phyloP scores from a whole-genome alignment of 139 green algal genomes.

The Ettlia oleoabundans region DNA sequence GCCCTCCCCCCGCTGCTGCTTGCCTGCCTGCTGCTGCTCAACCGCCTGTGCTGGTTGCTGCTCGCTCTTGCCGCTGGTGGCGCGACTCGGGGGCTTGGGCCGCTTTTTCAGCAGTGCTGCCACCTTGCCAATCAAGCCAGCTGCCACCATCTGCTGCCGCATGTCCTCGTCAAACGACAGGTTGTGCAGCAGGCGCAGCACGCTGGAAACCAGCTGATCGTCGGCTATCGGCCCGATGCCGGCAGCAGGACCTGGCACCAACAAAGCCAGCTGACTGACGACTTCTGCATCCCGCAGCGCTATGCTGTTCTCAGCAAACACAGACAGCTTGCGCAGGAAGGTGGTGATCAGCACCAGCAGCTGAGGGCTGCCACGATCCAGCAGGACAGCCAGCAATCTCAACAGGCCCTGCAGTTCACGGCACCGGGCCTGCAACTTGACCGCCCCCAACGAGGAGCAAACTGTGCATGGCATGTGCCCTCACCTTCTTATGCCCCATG shows the following conservation, averaged over 20 bases:
- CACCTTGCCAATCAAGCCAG: slow-evolving; percentile 75
- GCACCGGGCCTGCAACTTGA: background rate
- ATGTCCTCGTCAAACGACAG: slow-evolving; percentile 81
- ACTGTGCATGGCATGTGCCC: background rate
- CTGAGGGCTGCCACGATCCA: slow-evolving; percentile 80
- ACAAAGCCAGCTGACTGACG: slow-evolving; percentile 43
- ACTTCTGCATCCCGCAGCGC: slow-evolving; percentile 56
- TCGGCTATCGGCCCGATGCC: background rate
- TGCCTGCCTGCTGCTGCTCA: background rate
- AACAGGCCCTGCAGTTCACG: slow-evolving; percentile 67
- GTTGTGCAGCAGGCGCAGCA: slow-evolving; percentile 89
- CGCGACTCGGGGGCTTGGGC: too few species aligned
- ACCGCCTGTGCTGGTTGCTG: background rate
- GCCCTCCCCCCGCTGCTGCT: background rate
- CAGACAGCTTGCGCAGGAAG: slow-evolving; percentile 87
- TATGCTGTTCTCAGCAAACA: slow-evolving; percentile 75
- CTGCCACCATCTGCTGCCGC: slow-evolving; percentile 79
- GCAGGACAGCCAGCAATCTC: slow-evolving; percentile 77
- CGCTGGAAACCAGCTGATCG: slow-evolving; percentile 65
- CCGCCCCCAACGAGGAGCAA: background rate
- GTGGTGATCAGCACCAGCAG: slow-evolving; percentile 82
- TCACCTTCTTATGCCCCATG: background rate
- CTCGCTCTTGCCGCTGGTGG: too few species aligned
- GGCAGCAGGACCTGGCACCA: slow-evolving; percentile 57
- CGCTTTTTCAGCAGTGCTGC: slow-evolving; percentile 22